phyloP scores from a whole-genome alignment of 2,329 filamentous ascomycete species.

The Cladophialophora psammophila region DNA sequence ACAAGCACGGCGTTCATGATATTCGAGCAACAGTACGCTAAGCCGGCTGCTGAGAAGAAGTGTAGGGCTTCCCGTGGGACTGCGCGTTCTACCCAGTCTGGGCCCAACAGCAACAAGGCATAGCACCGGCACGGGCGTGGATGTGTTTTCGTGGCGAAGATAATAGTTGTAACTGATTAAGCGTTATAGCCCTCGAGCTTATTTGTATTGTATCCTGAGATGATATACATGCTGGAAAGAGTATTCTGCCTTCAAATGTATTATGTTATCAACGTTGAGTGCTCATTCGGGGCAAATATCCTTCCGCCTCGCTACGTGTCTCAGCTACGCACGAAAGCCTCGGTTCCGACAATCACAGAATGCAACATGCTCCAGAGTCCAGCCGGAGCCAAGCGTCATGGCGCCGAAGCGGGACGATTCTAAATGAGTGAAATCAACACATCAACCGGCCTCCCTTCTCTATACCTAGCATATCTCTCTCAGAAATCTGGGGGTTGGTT shows the following conservation, averaged over 20 bases:
- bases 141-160: constrained; percentile 21
- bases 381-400: no score
- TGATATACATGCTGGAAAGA: neutral
- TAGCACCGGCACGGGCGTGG: neutral
- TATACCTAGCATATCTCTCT: no score
- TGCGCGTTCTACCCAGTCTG: neutral
- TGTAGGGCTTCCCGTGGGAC: neutral
- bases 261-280: neutral
- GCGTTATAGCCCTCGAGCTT: neutral
- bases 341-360: neutral
- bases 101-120: neutral
- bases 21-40: constrained; percentile 13
- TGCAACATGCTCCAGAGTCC: no score
- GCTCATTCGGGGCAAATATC: neutral
- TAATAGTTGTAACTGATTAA: neutral
- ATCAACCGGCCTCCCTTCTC: no score
- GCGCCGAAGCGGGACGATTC: no score
- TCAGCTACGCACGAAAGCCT: constrained; percentile 3
- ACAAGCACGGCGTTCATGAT: constrained; percentile 17
- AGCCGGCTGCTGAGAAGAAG: constrained; percentile 1
- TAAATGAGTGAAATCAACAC: no score
- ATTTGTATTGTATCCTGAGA: no score
- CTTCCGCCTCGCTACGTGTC: neutral
- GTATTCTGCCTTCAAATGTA: neutral
- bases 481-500: no score